Percentiles rank a stretch among this genome's conserved stretches.
phyloP scores from a whole-genome alignment of 306 rosid genomes.

The Cicer arietinum region DNA sequence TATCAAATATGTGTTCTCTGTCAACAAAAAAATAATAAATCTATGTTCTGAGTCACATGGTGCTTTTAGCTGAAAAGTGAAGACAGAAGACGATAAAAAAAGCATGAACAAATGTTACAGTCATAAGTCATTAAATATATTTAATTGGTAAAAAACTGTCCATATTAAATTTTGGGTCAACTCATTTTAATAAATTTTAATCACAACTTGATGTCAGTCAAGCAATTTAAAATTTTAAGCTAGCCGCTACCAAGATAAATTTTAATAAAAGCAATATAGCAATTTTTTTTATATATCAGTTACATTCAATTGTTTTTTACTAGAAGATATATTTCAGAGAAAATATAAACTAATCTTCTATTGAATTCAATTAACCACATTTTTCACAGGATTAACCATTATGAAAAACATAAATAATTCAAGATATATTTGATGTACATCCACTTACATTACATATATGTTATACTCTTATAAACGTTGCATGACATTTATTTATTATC shows the following conservation, averaged over 20 bases:
- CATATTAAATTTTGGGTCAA: not conserved
- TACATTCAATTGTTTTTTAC: not conserved
- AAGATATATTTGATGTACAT: not conserved
- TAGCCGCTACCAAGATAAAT: not conserved
- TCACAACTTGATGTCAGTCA: not conserved
- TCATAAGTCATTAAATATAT: not conserved
- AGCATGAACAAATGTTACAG: slow-evolving; percentile 1
- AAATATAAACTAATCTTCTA: not conserved
- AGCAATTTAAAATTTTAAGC: not conserved
- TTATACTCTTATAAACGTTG: slow-evolving; percentile 26
- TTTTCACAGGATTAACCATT: too few species aligned
- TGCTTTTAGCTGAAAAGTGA: not conserved
- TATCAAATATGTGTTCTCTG: too few species aligned
- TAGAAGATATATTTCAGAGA: not conserved
- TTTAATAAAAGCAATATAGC: not conserved
- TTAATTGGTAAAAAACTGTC: not conserved
- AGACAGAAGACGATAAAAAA: not conserved
- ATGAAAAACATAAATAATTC: too few species aligned
- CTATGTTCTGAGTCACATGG: not conserved
- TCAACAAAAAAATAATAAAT: too few species aligned
- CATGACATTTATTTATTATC: slow-evolving; percentile 38
- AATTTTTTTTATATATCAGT: not conserved
- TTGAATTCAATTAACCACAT: too few species aligned
- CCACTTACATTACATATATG: too few species aligned
- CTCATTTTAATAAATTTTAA: slow-evolving; percentile 2